Evolutionary conservation across 2,329 filamentous ascomycete species (phyloP), one percentile per base, ranked within the genome.

Genomic region (Aspergillus phoenicis): DNA sequence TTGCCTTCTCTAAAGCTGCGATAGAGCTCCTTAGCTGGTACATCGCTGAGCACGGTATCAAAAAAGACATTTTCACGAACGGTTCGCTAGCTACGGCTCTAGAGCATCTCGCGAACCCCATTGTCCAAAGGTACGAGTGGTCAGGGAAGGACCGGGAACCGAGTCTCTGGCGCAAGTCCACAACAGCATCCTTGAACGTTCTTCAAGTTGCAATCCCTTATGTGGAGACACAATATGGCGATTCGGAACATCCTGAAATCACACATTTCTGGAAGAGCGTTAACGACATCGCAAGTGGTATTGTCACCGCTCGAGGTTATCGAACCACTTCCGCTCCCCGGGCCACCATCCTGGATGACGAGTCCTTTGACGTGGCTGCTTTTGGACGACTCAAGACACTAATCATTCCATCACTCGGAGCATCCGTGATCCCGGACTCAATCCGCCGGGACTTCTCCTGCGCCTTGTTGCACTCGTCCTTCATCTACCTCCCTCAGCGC

Each of bases 1-100:
- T 99, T 58, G 94, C 95, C 36, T 85, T 98, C 71, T 92, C 93
- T 1, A 96, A 95, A 74, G 86, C 86, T 20, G 87, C 89, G 61
- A 95, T 97, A 84, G 80, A 83, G 2, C 84, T 92, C 49, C 76
- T 96, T 22, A 72, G 70, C 52, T 78, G 76, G 75, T 79, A 79
- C 59, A 67, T 79, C 49, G 61, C 68, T 6, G 75, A 77, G 1
- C 69, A 77, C 56, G 77, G 76, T 1, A 77, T 79, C 56, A 86
- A 90, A 24, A 71, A 80, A n/a, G 86, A 90, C 38, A 85, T 96
- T 0, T 93, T 93, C 70, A 80, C 79, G 1, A 87, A 87, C 48
- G 87, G 87, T 1, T 87, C 91, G 1, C 82, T 96, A 24, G 76
- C 85, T 1, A 81, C 83, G 6, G 87, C 87, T 0, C 75, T 98